Base-by-base conservation (phyloP, 805 yeast genomes). In the Metschnikowia reukaufii region DNA sequence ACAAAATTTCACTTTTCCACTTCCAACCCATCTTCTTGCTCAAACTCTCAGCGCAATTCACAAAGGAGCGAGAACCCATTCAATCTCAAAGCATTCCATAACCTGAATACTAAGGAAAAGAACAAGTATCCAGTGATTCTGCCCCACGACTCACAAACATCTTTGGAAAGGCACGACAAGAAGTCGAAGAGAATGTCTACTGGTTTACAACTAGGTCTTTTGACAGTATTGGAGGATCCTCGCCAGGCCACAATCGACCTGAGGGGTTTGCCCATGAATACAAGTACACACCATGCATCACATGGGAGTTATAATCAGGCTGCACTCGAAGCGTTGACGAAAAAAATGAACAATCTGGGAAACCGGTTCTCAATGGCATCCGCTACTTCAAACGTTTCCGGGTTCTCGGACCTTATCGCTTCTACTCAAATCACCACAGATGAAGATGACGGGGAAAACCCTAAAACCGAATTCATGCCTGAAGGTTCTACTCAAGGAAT, bases 321-420 rank as follows among this genome's bases (percentile, higher is more conserved):
- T 3, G 62, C 77, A 4, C 56, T 70, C 7, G 76, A 72, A 34
- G 63, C 68, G 15, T 54, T 71, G 32, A 67, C 73, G 0, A 61
- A 51, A 35, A 59, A 51, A 36, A 19, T 46, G n/a, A 39, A 42
- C 18, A 48, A 37, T 7, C 70, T 76, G 44, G 75, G 77, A 15
- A 84, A 79, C 47, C 77, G 83, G 38, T 82, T 78, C 48, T 79
- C 88, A 7, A 51, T 70, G 71, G 78, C 41, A 59, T 86, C 61
- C 45, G 73, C 50, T 71, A 76, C 56, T 64, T 85, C 66, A 47
- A 86, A 49, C 57, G 62, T 46, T 55, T 73, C 61, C 67, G 85
- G 66, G 64, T 64, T 50, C 58, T 80, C 65, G 64, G 83, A 51
- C 68, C 77, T 41, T 54, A 76, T 42, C 60, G 76, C 58, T 74